Evolutionary conservation across 108 stramenopile genomes (phyloP), one percentile per base, ranked within the genome.

Genomic region (Mediolabrus comicus): DNA sequence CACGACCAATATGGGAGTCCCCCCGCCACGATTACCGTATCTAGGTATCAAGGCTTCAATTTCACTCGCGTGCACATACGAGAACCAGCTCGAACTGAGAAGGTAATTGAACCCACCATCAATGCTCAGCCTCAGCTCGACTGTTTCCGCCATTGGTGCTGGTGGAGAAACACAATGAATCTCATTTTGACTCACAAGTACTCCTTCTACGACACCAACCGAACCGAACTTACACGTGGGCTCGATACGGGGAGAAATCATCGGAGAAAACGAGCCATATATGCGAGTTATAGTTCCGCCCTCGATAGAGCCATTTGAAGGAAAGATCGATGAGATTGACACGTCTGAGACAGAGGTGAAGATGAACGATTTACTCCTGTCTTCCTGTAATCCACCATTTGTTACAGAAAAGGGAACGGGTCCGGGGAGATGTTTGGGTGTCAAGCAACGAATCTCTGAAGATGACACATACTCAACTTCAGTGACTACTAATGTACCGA

Each of bases 181-280:
- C 57, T 65, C 60, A 26, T 69, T 71, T 43, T 69, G 69, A 25
- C 51, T 66, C 22, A 80, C 17, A 4, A 71, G 17, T 16, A 59
- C 43, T 16, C 67, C 79, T 0, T 39, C 22, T 30, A 75, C 74
- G 19, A 60, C 38, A 4, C 69, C 69, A 36, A 26, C 19, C 30
- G 32, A 19, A 34, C 79, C 79, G 61, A 80, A 80, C 34, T 58
- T 75, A 33, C 79, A 80, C 6, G 14, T 59, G 22, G 64, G 59
- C 17, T 30, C 10, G 19, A 27, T 22, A 41, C 49, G 1, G 52
- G 25, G 24, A 30, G 11, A 16, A 49, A 61, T 2, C 30, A 30
- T 5, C 11, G 67, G 19, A 17, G 19, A 58, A 26, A 75, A 71
- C 11, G 63, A 75, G 4, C 73, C 79, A 65, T 62, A 65, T 12